These are phyloP conservation scores for Fusarium albidum DNA, from an alignment of 2,329 filamentous ascomycete species.

Conservation along the genomic window DNA sequence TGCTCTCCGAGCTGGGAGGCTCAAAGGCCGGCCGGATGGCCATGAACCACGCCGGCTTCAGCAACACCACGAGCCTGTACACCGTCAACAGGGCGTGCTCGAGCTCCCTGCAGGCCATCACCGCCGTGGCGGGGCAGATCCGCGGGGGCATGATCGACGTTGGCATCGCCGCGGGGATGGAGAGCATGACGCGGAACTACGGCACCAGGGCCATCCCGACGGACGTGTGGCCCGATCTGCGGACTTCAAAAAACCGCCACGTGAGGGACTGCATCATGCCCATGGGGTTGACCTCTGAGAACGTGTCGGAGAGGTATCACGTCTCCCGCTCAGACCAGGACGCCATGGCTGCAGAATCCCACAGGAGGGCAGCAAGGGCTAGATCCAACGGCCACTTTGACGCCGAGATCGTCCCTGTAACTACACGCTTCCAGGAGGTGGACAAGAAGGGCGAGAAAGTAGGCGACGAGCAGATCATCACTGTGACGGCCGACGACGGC, in stretches of 20 bases:
- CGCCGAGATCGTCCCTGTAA: conserved; percentile 81
- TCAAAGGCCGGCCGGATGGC: conserved; percentile 93
- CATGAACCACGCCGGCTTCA: conserved; percentile 82
- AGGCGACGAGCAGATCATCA: conserved; percentile 67
- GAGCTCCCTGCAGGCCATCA: conserved; percentile 79
- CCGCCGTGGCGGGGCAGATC: conserved; percentile 77
- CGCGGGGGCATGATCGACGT: conserved; percentile 74
- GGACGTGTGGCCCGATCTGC: conserved; percentile 79
- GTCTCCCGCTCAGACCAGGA: conserved; percentile 82
- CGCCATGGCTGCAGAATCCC: conserved; percentile 78
- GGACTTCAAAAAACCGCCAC: conserved; percentile 69
- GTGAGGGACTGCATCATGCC: conserved; percentile 90
- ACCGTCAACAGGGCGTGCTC: conserved; percentile 91
- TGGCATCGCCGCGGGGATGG: conserved; percentile 89
- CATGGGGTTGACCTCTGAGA: conserved; percentile 92
- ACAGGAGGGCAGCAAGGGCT: conserved; percentile 76
- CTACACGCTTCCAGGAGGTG: conserved; percentile 71
- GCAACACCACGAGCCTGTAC: conserved; percentile 77
- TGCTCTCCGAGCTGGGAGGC: conserved; percentile 89
- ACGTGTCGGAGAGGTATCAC: conserved; percentile 80
- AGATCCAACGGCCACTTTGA: conserved; percentile 76
- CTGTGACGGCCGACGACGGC: conserved; percentile 82
- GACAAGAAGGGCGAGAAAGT: conserved; percentile 67
- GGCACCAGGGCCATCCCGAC: conserved; percentile 84
- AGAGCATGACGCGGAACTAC: conserved; percentile 96